Conservation (phyloP, 148 eudicot species). For the Diospyros kaki region DNA sequence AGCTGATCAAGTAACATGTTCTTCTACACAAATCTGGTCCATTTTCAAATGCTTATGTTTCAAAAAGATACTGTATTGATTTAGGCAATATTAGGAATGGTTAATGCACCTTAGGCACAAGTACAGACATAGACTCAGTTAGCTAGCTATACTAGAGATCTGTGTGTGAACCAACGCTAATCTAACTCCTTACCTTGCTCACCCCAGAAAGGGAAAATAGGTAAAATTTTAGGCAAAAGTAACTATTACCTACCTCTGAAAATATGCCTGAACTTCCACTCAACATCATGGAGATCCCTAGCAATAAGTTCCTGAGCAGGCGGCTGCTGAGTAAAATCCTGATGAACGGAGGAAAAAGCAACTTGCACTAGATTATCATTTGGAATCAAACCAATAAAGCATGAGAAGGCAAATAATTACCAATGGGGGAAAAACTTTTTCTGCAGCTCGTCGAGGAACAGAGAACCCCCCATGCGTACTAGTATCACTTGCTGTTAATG, state of each 20-base stretch:
- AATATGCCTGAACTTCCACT: constrained; percentile 97
- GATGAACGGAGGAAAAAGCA: constrained; percentile 14
- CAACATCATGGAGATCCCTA: constrained; percentile 97
- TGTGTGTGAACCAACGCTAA: no score
- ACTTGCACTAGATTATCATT: background rate
- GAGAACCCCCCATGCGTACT: constrained; percentile 99
- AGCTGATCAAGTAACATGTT: no score
- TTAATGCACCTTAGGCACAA: background rate
- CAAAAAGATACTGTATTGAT: background rate
- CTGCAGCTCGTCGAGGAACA: constrained; percentile 99
- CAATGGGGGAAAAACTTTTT: constrained; percentile 98
- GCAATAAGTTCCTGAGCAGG: constrained; percentile 94
- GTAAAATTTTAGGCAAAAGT: no score
- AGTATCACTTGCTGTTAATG: constrained; percentile 95
- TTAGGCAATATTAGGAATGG: background rate
- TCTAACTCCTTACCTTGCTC: no score
- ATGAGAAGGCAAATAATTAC: constrained; percentile 27
- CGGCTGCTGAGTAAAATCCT: constrained; percentile 96
- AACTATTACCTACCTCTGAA: constrained; percentile 62
- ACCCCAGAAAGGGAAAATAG: background rate
- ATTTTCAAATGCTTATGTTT: background rate
- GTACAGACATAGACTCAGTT: background rate
- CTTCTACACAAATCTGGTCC: no score
- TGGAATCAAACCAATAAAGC: background rate
- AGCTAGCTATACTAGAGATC: no score